Percentiles rank a stretch among this genome's conserved stretches.
These are phyloP conservation scores for Ilex paraguariensis DNA, from an alignment of 305 asterid species.

Conservation along the genomic window DNA sequence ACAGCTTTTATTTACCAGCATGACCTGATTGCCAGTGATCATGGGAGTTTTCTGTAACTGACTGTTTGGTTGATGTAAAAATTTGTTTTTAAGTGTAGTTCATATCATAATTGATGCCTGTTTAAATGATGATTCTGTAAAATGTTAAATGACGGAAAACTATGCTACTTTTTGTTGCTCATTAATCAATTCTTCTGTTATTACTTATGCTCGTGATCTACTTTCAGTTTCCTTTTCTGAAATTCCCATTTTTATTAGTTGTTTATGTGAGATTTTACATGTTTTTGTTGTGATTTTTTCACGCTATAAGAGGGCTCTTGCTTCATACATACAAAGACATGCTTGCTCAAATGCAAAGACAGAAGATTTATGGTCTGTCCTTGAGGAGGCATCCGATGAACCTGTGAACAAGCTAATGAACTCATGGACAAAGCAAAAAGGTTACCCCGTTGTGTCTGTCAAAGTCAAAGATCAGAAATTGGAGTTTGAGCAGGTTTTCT, in stretches of 20 bases:
- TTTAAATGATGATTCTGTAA: no score
- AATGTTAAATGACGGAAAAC: no score
- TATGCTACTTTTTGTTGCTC: no score
- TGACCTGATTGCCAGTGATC: no score
- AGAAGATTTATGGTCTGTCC: slow-evolving; percentile 96
- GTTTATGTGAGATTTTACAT: slow-evolving; percentile 16
- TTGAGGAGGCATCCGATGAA: slow-evolving; percentile 87
- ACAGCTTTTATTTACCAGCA: no score
- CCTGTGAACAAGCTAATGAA: slow-evolving; percentile 90
- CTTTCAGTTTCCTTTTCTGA: background rate
- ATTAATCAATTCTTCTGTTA: background rate
- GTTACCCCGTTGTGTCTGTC: slow-evolving; percentile 92
- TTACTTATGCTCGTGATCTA: background rate
- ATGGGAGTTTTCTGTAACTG: no score
- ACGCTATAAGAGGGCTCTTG: slow-evolving; percentile 68
- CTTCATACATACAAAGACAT: slow-evolving; percentile 72
- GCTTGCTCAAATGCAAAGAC: slow-evolving; percentile 95
- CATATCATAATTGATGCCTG: no score
- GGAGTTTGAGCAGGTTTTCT: slow-evolving; percentile 87
- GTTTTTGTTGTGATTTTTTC: slow-evolving; percentile 20
- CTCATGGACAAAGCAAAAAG: slow-evolving; percentile 95
- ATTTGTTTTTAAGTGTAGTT: no score
- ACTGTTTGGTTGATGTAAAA: no score
- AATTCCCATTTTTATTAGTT: background rate
- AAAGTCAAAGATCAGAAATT: slow-evolving; percentile 57